Percentiles rank a stretch among this genome's conserved stretches.
Conservation (phyloP, 306 rosid genomes). For the cucumber (Cucumis sativus) region Cucumber_9930_V3 NC_026657.2:21110501-21111000, state of each 20-base stretch:
- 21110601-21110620: background rate
- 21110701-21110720: slow-evolving; percentile 79
- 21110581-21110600: background rate
- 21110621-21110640: background rate
- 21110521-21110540: background rate
- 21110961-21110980: background rate
- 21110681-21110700: slow-evolving; percentile 61
- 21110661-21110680: slow-evolving; percentile 42
- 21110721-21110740: slow-evolving; percentile 71
- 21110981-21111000: background rate
- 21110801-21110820: background rate
- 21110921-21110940: slow-evolving; percentile 11
- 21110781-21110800: slow-evolving; percentile 9
- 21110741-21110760: slow-evolving; percentile 80
- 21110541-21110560: background rate
- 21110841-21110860: background rate
- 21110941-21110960: slow-evolving; percentile 3
- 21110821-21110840: background rate
- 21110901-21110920: background rate
- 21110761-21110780: slow-evolving; percentile 25
- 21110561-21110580: background rate
- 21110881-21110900: background rate
- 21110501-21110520: too few species aligned
- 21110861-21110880: background rate
- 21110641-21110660: background rate